Conservation (phyloP, 441 rosid genomes). For the Populus hybrid region DNA sequence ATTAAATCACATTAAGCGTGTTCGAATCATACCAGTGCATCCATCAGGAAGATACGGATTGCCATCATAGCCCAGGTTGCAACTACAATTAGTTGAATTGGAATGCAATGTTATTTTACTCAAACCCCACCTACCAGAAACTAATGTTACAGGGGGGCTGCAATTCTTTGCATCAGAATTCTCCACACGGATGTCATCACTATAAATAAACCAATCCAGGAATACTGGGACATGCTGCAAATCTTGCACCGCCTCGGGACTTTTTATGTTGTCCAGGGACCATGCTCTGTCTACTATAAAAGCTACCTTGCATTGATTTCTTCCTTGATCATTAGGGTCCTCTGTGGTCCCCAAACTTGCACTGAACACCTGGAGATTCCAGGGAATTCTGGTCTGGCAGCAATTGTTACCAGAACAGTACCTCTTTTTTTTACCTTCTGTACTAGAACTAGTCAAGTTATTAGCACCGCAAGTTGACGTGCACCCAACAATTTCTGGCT, state of each 20-base stretch:
- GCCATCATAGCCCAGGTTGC: no score
- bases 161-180: no score
- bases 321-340: not conserved
- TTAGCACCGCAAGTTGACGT: not conserved
- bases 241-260: not conserved
- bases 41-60: not conserved
- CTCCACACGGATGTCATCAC: not conserved
- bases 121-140: no score
- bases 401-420: not conserved
- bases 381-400: conserved; percentile 5
- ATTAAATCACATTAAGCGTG: no score
- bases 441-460: not conserved
- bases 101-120: no score
- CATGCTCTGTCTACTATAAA: not conserved
- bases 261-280: not conserved
- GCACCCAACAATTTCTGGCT: not conserved
- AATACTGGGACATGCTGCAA: not conserved
- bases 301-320: not conserved
- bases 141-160: no score
- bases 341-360: not conserved
- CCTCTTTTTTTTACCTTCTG: no score
- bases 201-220: not conserved
- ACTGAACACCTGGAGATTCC: not conserved
- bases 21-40: not conserved
- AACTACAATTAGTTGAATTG: no score